Conservation (phyloP, 2,329 filamentous ascomycete genomes). For the Hypoxylon sp. region DNA sequence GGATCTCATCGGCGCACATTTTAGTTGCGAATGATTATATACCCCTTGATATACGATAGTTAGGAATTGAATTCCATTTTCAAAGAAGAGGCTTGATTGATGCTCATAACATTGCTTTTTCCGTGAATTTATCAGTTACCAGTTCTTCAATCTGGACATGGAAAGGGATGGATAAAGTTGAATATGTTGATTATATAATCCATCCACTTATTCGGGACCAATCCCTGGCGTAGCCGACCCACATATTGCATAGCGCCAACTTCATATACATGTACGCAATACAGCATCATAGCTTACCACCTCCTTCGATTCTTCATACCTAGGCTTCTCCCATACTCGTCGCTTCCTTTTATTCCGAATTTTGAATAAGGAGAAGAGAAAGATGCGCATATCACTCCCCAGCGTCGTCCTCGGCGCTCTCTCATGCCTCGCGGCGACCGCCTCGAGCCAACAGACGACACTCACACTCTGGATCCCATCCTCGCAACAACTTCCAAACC, state of each 20-base stretch:
- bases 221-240: constrained; percentile 17
- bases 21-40: constrained; percentile 28
- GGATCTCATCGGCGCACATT: constrained; percentile 7
- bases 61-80: neutral
- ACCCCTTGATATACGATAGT: constrained; percentile 28
- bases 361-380: neutral
- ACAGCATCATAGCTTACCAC: constrained; percentile 23
- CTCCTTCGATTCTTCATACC: neutral
- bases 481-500: constrained; percentile 60
- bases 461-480: constrained; percentile 63
- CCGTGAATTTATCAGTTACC: neutral
- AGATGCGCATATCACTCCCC: constrained; percentile 57
- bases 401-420: constrained; percentile 57
- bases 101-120: too few relatives aligned
- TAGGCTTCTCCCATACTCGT: neutral
- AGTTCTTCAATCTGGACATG: neutral
- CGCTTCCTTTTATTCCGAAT: constrained; percentile 7
- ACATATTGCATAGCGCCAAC: constrained; percentile 24
- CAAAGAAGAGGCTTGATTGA: neutral
- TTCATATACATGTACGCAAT: neutral
- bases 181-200: constrained; percentile 8
- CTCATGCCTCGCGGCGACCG: constrained; percentile 51
- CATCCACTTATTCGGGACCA: neutral
- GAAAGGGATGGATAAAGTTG: neutral
- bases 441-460: constrained; percentile 54